Percentiles rank a stretch among this genome's conserved stretches.
phyloP scores from a whole-genome alignment of 306 rosid genomes.

The Casuarina equisetifolia region DNA sequence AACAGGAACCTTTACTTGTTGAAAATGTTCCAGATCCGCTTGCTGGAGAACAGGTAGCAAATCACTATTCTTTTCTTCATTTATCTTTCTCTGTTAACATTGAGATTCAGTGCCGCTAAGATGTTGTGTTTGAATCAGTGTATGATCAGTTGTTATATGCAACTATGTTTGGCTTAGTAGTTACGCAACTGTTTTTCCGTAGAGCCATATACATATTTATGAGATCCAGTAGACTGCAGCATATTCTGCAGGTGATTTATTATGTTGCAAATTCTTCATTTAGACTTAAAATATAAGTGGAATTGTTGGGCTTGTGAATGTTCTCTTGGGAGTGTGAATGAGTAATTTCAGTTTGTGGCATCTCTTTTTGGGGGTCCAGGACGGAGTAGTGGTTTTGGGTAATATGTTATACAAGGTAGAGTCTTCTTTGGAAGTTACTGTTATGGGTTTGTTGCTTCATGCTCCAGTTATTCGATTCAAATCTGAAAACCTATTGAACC shows the following conservation, averaged over 20 bases:
- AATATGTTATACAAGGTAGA: background rate
- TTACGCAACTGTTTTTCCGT: background rate
- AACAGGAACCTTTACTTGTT: constrained; percentile 70
- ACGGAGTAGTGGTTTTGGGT: background rate
- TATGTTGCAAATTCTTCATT: background rate
- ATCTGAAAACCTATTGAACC: background rate
- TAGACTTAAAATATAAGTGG: background rate
- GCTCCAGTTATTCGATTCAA: background rate
- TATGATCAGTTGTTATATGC: background rate
- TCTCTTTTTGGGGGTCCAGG: background rate
- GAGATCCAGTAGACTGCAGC: background rate
- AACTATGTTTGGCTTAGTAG: background rate
- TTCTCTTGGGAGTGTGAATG: background rate
- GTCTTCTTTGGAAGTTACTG: background rate
- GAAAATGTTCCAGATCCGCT: constrained; percentile 87
- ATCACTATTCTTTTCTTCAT: background rate
- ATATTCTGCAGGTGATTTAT: background rate
- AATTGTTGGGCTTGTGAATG: background rate
- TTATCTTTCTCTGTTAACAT: constrained; percentile 4
- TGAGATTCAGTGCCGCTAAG: background rate
- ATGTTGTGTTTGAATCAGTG: background rate
- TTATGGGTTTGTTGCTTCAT: background rate
- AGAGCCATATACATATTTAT: background rate
- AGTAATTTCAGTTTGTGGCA: background rate
- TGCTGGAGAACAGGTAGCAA: constrained; percentile 88